Evolutionary conservation across 1,284 basidiomycete genomes (phyloP).

Genomic region (Ganoderma multipileum): DNA sequence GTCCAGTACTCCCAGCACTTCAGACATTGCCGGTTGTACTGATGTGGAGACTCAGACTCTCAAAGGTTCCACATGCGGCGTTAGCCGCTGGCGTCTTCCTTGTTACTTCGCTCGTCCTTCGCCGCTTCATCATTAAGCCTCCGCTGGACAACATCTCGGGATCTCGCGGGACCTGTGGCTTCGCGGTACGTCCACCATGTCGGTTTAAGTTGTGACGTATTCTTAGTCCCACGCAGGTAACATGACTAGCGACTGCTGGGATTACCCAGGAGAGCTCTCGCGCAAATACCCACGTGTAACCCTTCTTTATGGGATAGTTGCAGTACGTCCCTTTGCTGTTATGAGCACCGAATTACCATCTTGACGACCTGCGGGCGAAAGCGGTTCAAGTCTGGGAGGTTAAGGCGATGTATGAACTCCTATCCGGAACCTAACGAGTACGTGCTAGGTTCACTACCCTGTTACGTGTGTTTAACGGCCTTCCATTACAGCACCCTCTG

Average conservation of each 20-base stretch:
- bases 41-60: no score
- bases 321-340: no score
- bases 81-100: conserved; percentile 15
- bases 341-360: no score
- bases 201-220: neutral
- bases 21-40: no score
- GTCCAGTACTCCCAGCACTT: no score
- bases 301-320: conserved; percentile 12
- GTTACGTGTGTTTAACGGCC: neutral
- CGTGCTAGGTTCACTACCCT: conserved; percentile 3
- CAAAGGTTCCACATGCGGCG: no score
- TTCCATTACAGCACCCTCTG: conserved; percentile 10
- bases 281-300: conserved; percentile 18
- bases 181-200: conserved; percentile 13
- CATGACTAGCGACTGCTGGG: conserved; percentile 23
- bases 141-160: conserved; percentile 25
- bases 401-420: no score
- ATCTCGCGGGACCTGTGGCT: conserved; percentile 12
- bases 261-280: conserved; percentile 15
- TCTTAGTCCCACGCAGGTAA: conserved; percentile 18
- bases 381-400: no score
- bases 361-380: no score
- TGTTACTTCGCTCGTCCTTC: conserved; percentile 15
- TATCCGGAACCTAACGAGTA: no score
- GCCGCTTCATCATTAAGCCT: conserved; percentile 15